Evolutionary conservation across 345 rosid genomes (phyloP), one percentile per base, ranked within the genome.

Genomic region (Raphanus sativus): DNA sequence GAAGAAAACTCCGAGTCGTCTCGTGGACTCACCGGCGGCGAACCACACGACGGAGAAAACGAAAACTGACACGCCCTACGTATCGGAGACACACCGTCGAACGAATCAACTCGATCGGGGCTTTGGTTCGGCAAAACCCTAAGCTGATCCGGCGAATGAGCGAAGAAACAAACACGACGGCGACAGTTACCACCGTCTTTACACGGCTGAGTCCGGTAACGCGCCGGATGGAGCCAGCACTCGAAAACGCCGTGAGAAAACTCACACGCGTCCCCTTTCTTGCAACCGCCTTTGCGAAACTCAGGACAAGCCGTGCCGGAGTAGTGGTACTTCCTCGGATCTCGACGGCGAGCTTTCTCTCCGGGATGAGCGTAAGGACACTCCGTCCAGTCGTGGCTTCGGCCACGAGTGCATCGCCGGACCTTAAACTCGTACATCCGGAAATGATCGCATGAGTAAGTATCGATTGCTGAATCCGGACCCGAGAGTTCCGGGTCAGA

Each of bases 311-410:
- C 93, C 24, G 95, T 73, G 0, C 97, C 97, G 1, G 97, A 91
- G 33, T 94, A 94, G 38, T 88, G 91, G 60, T 66, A 87, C 83
- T 87, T 85, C 62, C 91, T 80, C 69, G 98, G 98, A 79, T 94
- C 98, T 0, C 98, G 81, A 32, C 98, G 80, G 5, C 97, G 87
- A 32, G 98, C 98, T 75, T 91, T 90, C 74, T 92, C 98, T 0
- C 98, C 98, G 4, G 97, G 97, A 73, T 94, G 98, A 11, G 97
- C 98, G 80, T 87, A 94, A 9, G 98, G 98, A 65, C 97, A 94
- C 84, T 94, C 98, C 0, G 98, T 94, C 98, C 98, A 94, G 86
- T 94, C 98, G 62, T 94, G 98, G 2, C 96, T 87, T 77, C 94
- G 65, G 4, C 98, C 96, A 33, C 98, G 93, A 1, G 86, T 86